These are phyloP conservation scores for Barnettozyma sp. DNA, from an alignment of 805 yeast genomes.

Conservation along the genomic window DNA sequence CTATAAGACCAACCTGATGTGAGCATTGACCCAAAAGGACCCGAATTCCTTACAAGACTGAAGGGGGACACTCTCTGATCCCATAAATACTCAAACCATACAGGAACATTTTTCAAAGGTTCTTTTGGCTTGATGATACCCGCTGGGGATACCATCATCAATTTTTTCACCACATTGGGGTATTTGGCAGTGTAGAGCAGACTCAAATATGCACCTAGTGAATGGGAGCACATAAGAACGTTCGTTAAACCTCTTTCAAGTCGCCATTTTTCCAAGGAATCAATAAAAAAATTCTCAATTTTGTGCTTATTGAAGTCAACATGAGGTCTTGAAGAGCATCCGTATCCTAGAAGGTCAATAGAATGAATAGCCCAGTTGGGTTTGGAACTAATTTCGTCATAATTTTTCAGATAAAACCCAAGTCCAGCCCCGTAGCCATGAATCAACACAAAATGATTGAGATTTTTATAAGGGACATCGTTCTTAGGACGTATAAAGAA, in stretches of 20 bases:
- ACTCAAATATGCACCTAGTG: slow-evolving; percentile 85
- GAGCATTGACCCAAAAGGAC: slow-evolving; percentile 76
- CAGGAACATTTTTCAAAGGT: slow-evolving; percentile 47
- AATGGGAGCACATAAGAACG: slow-evolving; percentile 71
- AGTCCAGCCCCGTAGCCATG: slow-evolving; percentile 97
- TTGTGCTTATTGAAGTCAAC: slow-evolving; percentile 34
- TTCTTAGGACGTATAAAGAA: slow-evolving; percentile 51
- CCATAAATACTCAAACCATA: slow-evolving; percentile 80
- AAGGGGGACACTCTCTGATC: slow-evolving; percentile 84
- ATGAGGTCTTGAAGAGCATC: slow-evolving; percentile 76
- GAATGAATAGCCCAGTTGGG: slow-evolving; percentile 72
- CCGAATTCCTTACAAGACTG: slow-evolving; percentile 64
- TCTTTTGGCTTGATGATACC: slow-evolving; percentile 54
- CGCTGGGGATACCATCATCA: slow-evolving; percentile 86
- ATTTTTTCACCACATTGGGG: slow-evolving; percentile 55
- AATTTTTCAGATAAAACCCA: slow-evolving; percentile 76
- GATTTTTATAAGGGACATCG: slow-evolving; percentile 19
- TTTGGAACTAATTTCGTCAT: slow-evolving; percentile 41
- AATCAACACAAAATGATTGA: slow-evolving; percentile 58
- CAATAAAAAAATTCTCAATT: slow-evolving; percentile 36
- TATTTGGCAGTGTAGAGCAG: slow-evolving; percentile 55
- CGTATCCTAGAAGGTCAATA: slow-evolving; percentile 85
- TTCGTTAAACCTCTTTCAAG: slow-evolving; percentile 37
- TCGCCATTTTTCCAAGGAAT: slow-evolving; percentile 63
- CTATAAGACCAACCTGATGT: slow-evolving; percentile 88